phyloP scores from a whole-genome alignment of 192 early-diverging fungal genomes.

The Powellomyces hirtus region DNA sequence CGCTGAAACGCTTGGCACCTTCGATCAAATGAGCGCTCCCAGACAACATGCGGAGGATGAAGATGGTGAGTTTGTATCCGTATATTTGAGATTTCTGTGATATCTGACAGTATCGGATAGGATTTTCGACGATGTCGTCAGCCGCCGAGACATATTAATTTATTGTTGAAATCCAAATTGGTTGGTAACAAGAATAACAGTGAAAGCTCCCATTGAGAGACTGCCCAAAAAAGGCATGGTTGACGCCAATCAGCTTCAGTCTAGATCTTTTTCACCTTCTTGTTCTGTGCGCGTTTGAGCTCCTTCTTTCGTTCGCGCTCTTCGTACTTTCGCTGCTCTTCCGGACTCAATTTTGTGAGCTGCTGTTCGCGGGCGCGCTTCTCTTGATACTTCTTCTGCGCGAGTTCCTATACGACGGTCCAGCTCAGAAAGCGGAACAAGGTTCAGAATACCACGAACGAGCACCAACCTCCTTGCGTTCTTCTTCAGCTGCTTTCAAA shows the following conservation, averaged over 20 bases:
- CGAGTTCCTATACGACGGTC: constrained; percentile 54
- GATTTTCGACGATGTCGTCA: constrained; percentile 7
- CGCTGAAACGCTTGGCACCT: constrained; percentile 36
- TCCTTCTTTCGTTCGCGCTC: constrained; percentile 75
- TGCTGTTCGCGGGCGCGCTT: constrained; percentile 66
- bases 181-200: no score
- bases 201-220: no score
- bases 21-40: constrained; percentile 18
- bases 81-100: not conserved
- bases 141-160: constrained; percentile 12
- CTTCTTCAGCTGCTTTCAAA: constrained; percentile 61
- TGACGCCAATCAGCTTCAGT: no score
- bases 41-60: constrained; percentile 2
- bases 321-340: constrained; percentile 82
- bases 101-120: not conserved
- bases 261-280: constrained; percentile 57
- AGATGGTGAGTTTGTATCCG: not conserved
- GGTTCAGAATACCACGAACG: not conserved
- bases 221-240: no score
- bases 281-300: constrained; percentile 64
- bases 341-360: constrained; percentile 66
- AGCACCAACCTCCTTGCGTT: constrained; percentile 53
- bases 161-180: not conserved
- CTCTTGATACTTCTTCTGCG: constrained; percentile 62
- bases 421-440: not conserved